These are phyloP conservation scores for Rossbeevera mucosa DNA, from an alignment of 768 basidiomycete genomes.

Conservation along the genomic window DNA sequence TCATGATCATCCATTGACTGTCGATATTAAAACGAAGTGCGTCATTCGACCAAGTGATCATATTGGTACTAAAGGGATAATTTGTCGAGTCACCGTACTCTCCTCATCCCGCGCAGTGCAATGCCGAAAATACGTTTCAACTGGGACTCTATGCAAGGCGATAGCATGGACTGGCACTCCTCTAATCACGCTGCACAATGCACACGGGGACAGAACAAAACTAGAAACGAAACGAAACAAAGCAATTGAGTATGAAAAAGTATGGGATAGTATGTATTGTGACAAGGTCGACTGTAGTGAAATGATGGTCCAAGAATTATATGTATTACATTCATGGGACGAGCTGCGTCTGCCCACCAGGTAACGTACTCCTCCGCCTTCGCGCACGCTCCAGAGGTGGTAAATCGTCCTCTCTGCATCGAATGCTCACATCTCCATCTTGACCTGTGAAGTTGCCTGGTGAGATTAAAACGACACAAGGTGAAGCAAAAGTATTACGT, in stretches of 20 bases:
- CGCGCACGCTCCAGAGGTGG: constrained; percentile 69
- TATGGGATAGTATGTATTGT: too few relatives aligned
- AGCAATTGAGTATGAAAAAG: too few relatives aligned
- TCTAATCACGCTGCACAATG: too few relatives aligned
- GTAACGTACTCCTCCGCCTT: constrained; percentile 40
- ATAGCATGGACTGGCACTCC: too few relatives aligned
- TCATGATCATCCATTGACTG: background rate
- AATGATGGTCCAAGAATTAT: background rate
- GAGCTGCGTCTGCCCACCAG: constrained; percentile 29
- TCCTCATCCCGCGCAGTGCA: too few relatives aligned
- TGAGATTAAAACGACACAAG: constrained; percentile 8
- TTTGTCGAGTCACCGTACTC: too few relatives aligned
- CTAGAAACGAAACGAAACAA: too few relatives aligned
- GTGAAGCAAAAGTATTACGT: constrained; percentile 7
- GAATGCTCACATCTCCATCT: constrained; percentile 25
- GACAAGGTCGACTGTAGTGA: background rate
- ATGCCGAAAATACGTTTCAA: too few relatives aligned
- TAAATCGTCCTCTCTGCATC: constrained; percentile 47
- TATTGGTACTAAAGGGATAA: too few relatives aligned
- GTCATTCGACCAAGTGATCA: too few relatives aligned
- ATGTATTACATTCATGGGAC: constrained; percentile 4
- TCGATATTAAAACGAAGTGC: background rate
- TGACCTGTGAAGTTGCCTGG: constrained; percentile 8
- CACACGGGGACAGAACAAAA: too few relatives aligned
- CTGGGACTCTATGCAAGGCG: too few relatives aligned